These are phyloP conservation scores for Emericellopsis atlantica DNA, from an alignment of 2,329 filamentous ascomycete species.

Conservation along the genomic window DNA sequence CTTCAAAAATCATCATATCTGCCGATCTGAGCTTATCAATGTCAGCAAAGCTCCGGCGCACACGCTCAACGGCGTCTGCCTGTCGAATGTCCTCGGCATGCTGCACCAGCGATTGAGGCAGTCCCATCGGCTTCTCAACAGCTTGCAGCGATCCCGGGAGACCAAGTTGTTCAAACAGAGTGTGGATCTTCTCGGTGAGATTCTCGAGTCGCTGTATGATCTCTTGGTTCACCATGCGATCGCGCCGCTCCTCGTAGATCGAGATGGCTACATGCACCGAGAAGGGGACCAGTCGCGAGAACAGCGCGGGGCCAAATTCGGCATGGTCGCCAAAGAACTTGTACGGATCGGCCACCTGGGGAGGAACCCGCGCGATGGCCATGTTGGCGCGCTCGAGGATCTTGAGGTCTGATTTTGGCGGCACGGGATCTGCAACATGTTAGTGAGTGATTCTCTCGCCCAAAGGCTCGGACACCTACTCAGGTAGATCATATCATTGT, in stretches of 20 bases:
- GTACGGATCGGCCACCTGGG: slow-evolving; percentile 69
- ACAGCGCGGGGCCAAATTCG: slow-evolving; percentile 74
- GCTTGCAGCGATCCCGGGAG: slow-evolving; percentile 89
- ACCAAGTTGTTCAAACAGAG: slow-evolving; percentile 68
- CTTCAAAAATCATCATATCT: slow-evolving; percentile 67
- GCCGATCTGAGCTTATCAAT: slow-evolving; percentile 79
- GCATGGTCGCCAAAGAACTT: slow-evolving; percentile 68
- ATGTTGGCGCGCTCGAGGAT: slow-evolving; percentile 79
- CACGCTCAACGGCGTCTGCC: slow-evolving; percentile 67
- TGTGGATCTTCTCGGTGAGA: slow-evolving; percentile 68
- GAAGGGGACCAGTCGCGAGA: slow-evolving; percentile 86
- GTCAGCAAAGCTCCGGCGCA: slow-evolving; percentile 73
- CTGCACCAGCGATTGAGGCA: slow-evolving; percentile 73
- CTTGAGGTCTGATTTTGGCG: slow-evolving; percentile 78
- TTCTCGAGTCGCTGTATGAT: slow-evolving; percentile 76
- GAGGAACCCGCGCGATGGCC: slow-evolving; percentile 68
- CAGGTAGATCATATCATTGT: slow-evolving; percentile 93
- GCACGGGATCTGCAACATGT: slow-evolving; percentile 52
- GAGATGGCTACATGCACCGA: slow-evolving; percentile 90
- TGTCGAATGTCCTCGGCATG: slow-evolving; percentile 92
- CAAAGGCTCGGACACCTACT: slow-evolving; percentile 28
- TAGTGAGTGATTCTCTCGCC: slow-evolving; percentile 6
- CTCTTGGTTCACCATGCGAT: slow-evolving; percentile 78
- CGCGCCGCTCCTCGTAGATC: slow-evolving; percentile 85
- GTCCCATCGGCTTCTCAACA: slow-evolving; percentile 81